These are phyloP conservation scores for Claviceps sp. DNA, from an alignment of 2,329 filamentous ascomycete species.

Conservation along the genomic window DNA sequence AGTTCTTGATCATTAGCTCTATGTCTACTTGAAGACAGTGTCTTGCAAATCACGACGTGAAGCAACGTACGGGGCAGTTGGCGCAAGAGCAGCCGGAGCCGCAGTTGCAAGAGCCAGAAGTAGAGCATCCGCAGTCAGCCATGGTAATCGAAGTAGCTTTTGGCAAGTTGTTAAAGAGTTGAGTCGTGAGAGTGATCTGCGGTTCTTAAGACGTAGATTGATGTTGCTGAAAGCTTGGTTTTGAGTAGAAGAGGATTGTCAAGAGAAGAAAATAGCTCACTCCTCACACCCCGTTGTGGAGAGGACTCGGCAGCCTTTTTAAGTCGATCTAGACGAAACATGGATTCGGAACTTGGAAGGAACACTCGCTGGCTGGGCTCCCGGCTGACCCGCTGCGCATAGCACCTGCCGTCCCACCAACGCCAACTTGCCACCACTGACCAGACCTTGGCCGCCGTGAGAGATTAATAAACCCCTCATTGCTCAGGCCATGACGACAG, in stretches of 20 bases:
- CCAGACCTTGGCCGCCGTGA: background rate
- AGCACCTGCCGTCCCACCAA: background rate
- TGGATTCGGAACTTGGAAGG: background rate
- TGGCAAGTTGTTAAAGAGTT: background rate
- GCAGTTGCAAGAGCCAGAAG: conserved; percentile 28
- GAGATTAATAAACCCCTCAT: background rate
- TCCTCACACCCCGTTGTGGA: background rate
- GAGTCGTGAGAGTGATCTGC: background rate
- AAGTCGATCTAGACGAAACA: background rate
- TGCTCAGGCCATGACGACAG: background rate
- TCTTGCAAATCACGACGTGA: too few relatives aligned
- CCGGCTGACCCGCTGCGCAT: background rate
- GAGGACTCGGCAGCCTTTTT: background rate
- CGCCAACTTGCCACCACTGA: background rate
- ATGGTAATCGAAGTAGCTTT: conserved; percentile 18
- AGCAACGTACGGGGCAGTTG: conserved; percentile 28
- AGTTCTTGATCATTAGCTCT: background rate
- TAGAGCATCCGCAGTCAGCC: conserved; percentile 28
- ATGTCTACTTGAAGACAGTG: background rate
- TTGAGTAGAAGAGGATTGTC: background rate
- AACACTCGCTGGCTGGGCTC: background rate
- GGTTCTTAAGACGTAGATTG: background rate
- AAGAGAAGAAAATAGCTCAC: too few relatives aligned
- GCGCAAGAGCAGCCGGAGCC: conserved; percentile 28
- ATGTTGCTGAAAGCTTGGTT: background rate